A percentile compares a stretch with the other conserved stretches of the same genome.
Evolutionary conservation across 2,329 filamentous ascomycete genomes (phyloP).

Genomic region (Bipolaris cookei): DNA sequence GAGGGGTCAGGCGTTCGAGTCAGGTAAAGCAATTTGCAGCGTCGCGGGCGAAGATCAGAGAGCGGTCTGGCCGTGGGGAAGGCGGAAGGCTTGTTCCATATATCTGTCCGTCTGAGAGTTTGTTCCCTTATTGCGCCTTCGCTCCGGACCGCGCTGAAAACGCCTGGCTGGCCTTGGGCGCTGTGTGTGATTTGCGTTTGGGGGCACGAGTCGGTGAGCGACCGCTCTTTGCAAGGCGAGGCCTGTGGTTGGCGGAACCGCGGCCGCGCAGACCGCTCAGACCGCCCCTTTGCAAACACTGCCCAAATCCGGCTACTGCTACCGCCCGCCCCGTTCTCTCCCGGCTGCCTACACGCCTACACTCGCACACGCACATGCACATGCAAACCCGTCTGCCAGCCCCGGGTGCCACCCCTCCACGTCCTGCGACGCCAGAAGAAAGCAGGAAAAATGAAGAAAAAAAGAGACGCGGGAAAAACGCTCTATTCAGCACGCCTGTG

Average conservation of each 20-base stretch:
- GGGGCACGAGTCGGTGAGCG: conserved; percentile 37
- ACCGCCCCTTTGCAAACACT: conserved; percentile 20
- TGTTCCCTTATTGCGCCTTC: conserved; percentile 32
- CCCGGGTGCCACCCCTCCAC: conserved; percentile 11
- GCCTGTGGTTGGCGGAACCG: conserved; percentile 28
- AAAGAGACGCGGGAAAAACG: too few relatives aligned
- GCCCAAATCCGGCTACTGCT: conserved; percentile 21
- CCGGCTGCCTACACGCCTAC: conserved; percentile 30
- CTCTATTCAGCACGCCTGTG: too few relatives aligned
- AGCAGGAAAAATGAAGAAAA: background rate
- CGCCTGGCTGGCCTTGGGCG: conserved; percentile 21
- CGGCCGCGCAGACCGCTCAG: conserved; percentile 21
- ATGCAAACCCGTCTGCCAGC: conserved; percentile 10
- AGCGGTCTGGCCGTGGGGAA: conserved; percentile 40
- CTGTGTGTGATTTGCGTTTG: conserved; percentile 40
- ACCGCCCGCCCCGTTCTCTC: conserved; percentile 35
- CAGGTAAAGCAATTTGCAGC: conserved; percentile 44
- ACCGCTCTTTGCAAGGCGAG: conserved; percentile 35
- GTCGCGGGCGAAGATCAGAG: conserved; percentile 43
- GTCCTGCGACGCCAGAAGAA: conserved; percentile 12
- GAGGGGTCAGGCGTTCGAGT: conserved; percentile 43
- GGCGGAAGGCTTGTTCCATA: conserved; percentile 33
- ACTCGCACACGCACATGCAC: conserved; percentile 24
- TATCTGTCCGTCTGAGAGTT: conserved; percentile 37
- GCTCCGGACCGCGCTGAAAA: conserved; percentile 35